Conservation (phyloP, 768 basidiomycete species). For the Megacollybia marginata region DNA sequence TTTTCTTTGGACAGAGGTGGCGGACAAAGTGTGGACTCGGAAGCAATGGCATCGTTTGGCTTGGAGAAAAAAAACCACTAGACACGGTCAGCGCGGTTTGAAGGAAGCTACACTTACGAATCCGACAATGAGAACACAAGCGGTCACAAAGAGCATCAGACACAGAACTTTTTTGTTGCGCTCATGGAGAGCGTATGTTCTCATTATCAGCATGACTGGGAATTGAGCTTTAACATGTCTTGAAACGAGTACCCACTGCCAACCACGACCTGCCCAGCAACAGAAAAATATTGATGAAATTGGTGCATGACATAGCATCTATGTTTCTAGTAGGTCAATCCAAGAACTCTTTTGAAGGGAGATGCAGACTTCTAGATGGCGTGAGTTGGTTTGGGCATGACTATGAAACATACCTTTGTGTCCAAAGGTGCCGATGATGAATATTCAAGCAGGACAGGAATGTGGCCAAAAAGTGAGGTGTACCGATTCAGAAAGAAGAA, state of each 20-base stretch:
- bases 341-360: not conserved
- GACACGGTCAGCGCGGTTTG: not conserved
- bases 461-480: constrained; percentile 20
- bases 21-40: too few relatives aligned
- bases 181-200: constrained; percentile 8
- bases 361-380: not conserved
- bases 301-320: constrained; percentile 3
- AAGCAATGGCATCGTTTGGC: not conserved
- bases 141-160: not conserved
- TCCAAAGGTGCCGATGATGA: constrained; percentile 14
- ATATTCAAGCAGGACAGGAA: constrained; percentile 18
- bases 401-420: not conserved
- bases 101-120: not conserved
- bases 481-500: constrained; percentile 32
- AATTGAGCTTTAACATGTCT: not conserved
- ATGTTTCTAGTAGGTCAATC: not conserved
- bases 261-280: constrained; percentile 4
- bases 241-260: not conserved
- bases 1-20: too few relatives aligned
- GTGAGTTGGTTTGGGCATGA: not conserved
- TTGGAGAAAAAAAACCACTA: not conserved
- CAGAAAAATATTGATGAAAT: constrained; percentile 4
- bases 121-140: not conserved
- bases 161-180: constrained; percentile 1
- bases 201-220: not conserved